A percentile compares a stretch with the other conserved stretches of the same genome.
These are phyloP conservation scores for Theobroma grandiflorum DNA, from an alignment of 441 rosid species.

Conservation along the genomic window DNA sequence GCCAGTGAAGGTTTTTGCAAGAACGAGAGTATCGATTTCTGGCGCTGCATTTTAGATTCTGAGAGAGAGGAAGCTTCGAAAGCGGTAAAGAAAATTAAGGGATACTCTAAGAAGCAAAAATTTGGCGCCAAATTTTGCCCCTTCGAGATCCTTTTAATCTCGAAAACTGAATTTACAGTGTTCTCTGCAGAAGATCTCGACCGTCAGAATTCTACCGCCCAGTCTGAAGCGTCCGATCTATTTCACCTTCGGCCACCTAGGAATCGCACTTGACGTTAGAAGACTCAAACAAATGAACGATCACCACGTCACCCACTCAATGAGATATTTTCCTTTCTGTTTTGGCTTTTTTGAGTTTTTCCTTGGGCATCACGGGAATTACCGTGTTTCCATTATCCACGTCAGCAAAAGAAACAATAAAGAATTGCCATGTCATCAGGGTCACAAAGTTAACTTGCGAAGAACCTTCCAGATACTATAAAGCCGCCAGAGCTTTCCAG, in stretches of 20 bases:
- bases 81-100: not conserved
- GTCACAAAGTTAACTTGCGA: not conserved
- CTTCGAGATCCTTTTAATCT: conserved; percentile 15
- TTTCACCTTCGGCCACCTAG: not conserved
- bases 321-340: not conserved
- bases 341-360: not conserved
- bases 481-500: conserved; percentile 46
- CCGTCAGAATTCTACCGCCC: conserved; percentile 35
- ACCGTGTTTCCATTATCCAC: not conserved
- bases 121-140: conserved; percentile 70
- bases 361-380: conserved; percentile 19
- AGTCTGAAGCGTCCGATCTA: conserved; percentile 33
- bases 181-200: conserved; percentile 1
- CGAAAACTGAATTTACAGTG: not conserved
- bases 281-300: not conserved
- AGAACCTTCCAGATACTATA: not conserved
- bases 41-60: conserved; percentile 77
- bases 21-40: conserved; percentile 81
- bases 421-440: conserved; percentile 28
- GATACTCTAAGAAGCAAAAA: not conserved
- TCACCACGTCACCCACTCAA: conserved; percentile 18
- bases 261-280: not conserved
- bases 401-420: conserved; percentile 12
- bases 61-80: conserved; percentile 13
- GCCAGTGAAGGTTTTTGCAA: conserved; percentile 67